A percentile compares a stretch with the other conserved stretches of the same genome.
Evolutionary conservation across 2,329 filamentous ascomycete species (phyloP).

Genomic region (Alternaria arborescens): DNA sequence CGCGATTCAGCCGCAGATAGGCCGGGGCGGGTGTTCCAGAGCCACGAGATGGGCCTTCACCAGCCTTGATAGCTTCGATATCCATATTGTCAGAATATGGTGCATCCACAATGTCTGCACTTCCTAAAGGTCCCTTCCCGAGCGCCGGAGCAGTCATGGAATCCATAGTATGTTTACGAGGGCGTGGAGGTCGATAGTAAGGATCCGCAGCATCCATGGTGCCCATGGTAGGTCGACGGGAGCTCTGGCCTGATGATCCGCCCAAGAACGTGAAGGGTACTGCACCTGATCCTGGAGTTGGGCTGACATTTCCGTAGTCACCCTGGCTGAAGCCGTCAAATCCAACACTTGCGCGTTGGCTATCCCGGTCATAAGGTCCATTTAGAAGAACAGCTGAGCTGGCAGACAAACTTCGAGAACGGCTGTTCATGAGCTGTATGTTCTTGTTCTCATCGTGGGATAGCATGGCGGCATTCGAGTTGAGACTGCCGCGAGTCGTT

Average conservation of each 20-base stretch:
- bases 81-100: conserved; percentile 57
- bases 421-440: conserved; percentile 61
- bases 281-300: conserved; percentile 74
- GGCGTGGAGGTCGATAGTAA: conserved; percentile 86
- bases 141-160: conserved; percentile 58
- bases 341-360: conserved; percentile 58
- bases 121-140: conserved; percentile 56
- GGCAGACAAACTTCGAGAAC: conserved; percentile 67
- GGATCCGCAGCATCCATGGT: conserved; percentile 66
- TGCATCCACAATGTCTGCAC: conserved; percentile 57
- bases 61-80: conserved; percentile 36
- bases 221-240: conserved; percentile 49
- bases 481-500: conserved; percentile 78
- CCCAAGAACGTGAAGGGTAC: conserved; percentile 76
- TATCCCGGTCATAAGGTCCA: conserved; percentile 53
- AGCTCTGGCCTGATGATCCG: conserved; percentile 53
- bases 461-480: conserved; percentile 84
- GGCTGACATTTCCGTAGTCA: conserved; percentile 68
- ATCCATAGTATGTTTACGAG: conserved; percentile 67
- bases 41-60: conserved; percentile 46
- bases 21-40: conserved; percentile 54
- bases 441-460: conserved; percentile 72
- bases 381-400: conserved; percentile 70
- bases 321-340: conserved; percentile 64
- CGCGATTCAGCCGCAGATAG: conserved; percentile 59